Percentiles rank a stretch among this genome's conserved stretches.
Evolutionary conservation across 192 early-diverging fungal genomes (phyloP).

Genomic region (Spizellomyces punctatus): DNA sequence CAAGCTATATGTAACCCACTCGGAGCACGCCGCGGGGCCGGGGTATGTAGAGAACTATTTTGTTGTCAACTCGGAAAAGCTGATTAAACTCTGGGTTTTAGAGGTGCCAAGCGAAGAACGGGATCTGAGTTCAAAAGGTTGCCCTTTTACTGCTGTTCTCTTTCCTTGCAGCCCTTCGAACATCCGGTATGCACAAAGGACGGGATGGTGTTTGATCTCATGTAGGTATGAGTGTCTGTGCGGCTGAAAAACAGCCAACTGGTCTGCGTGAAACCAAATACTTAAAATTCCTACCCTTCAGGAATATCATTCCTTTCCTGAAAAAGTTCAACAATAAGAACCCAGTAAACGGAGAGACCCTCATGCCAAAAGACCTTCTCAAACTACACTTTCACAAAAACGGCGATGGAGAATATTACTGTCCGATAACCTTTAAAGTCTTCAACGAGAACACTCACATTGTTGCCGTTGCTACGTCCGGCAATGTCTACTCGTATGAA

Average conservation of each 20-base stretch:
- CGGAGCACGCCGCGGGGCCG: conserved; percentile 62
- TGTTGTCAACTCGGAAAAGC: conserved; percentile 14
- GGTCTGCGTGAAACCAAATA: neutral
- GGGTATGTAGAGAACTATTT: conserved; percentile 42
- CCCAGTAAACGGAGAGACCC: conserved; percentile 75
- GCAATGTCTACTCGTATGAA: conserved; percentile 87
- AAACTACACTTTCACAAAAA: conserved; percentile 84
- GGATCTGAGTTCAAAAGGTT: conserved; percentile 69
- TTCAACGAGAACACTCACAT: conserved; percentile 82
- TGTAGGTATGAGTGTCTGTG: conserved; percentile 38
- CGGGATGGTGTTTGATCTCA: conserved; percentile 86
- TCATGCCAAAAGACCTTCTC: conserved; percentile 73
- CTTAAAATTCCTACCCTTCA: conserved; percentile 15
- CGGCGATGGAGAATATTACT: conserved; percentile 76
- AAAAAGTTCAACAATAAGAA: conserved; percentile 75
- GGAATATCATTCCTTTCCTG: conserved; percentile 76
- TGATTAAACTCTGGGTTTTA: conserved; percentile 23
- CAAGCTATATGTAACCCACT: conserved; percentile 88
- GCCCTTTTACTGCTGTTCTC: conserved; percentile 85
- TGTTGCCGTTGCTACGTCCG: conserved; percentile 79
- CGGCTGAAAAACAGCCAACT: neutral
- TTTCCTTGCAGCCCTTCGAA: conserved; percentile 88
- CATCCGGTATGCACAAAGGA: conserved; percentile 83
- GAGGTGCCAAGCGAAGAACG: conserved; percentile 54
- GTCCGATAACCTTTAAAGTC: conserved; percentile 88